phyloP scores from a whole-genome alignment of 139 green algal species.

The Volvox reticuliferus region DNA sequence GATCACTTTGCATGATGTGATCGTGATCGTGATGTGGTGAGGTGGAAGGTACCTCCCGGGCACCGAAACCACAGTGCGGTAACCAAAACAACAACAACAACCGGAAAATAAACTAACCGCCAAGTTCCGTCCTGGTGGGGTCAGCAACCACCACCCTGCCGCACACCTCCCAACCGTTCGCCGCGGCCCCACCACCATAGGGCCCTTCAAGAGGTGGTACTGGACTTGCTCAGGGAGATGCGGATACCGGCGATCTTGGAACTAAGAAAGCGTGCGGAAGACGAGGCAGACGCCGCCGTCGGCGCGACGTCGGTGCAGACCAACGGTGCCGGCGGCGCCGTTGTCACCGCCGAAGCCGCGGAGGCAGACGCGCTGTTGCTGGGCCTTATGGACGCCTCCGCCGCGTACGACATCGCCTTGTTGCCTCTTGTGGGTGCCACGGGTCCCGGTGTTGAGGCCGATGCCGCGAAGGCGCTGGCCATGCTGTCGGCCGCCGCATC shows the following conservation, averaged over 20 bases:
- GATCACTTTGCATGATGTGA: not conserved
- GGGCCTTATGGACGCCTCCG: slow-evolving; percentile 33
- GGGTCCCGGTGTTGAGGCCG: slow-evolving; percentile 10
- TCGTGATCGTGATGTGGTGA: not conserved
- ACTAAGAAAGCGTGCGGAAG: not conserved
- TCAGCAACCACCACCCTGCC: not conserved
- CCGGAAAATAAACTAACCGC: too few relatives aligned
- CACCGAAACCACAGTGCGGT: too few relatives aligned
- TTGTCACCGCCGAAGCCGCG: not conserved
- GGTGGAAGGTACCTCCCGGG: too few relatives aligned
- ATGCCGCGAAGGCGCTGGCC: not conserved
- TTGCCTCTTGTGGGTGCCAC: slow-evolving; percentile 32
- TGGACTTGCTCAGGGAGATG: not conserved
- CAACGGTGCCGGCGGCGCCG: not conserved
- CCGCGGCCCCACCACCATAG: not conserved
- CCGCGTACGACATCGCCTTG: slow-evolving; percentile 28
- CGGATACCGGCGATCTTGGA: slow-evolving; percentile 8
- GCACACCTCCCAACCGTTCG: not conserved
- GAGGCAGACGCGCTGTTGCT: not conserved
- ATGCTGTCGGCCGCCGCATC: slow-evolving; percentile 13
- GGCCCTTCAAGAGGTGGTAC: slow-evolving; percentile 21
- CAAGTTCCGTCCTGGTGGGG: too few relatives aligned
- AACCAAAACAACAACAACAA: too few relatives aligned
- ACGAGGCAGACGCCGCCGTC: not conserved
- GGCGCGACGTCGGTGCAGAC: too few relatives aligned